Conservation (phyloP, 169 alveolate genomes). For the Eimeria necatrix region DNA sequence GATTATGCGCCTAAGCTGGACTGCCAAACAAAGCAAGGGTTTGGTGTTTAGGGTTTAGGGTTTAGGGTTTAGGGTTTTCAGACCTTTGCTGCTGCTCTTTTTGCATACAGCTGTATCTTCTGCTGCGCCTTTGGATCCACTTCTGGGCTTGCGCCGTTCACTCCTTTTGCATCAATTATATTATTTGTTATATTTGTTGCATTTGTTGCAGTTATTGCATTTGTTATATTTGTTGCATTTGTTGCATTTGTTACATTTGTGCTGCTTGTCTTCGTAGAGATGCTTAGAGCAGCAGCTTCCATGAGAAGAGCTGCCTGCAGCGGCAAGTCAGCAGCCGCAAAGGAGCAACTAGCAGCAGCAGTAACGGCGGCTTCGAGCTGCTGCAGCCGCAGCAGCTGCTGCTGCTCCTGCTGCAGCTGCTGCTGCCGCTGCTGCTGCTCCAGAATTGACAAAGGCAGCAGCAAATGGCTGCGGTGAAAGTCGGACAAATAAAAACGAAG, state of each 20-base stretch:
- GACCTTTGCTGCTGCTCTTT: background rate
- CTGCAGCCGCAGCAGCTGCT: constrained; percentile 60
- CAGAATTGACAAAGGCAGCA: background rate
- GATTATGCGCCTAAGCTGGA: too few species aligned
- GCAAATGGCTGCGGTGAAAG: constrained; percentile 13
- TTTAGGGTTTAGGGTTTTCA: too few species aligned
- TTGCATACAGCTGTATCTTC: background rate
- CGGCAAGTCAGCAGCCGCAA: constrained; percentile 14
- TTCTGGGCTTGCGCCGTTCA: too few species aligned
- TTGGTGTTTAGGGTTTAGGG: too few species aligned
- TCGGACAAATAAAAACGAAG: background rate
- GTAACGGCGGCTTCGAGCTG: background rate
- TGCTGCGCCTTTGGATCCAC: background rate
- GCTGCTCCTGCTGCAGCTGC: constrained; percentile 47
- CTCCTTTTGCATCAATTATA: too few species aligned
- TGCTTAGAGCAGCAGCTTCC: constrained; percentile 10
- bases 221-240: too few species aligned
- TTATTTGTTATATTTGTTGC: too few species aligned
- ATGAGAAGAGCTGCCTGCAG: constrained; percentile 41
- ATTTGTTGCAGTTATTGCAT: too few species aligned
- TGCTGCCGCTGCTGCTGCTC: constrained; percentile 28
- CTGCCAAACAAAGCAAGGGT: too few species aligned
- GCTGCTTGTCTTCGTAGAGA: background rate
- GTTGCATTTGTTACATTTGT: too few species aligned
- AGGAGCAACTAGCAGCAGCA: background rate